These are phyloP conservation scores for Rhinocladiella mackenziei DNA, from an alignment of 2,329 filamentous ascomycete species.

Conservation along the genomic window DNA sequence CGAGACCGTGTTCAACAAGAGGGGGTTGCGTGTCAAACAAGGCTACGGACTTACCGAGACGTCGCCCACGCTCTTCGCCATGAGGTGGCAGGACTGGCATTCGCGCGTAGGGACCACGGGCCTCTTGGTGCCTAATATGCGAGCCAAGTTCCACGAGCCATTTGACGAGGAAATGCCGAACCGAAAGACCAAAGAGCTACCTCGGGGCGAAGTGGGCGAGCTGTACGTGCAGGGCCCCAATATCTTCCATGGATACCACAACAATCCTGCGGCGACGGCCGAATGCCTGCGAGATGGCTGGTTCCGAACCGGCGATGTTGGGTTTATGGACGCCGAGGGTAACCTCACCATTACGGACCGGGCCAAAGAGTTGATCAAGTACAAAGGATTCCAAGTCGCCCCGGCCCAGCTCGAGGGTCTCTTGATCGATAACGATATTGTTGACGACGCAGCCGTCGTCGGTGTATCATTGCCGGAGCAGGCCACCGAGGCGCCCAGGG, in stretches of 20 bases:
- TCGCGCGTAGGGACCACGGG: background rate
- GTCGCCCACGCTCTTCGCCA: background rate
- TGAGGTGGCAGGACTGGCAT: constrained; percentile 1
- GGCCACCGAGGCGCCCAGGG: background rate
- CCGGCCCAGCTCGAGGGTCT: constrained; percentile 79
- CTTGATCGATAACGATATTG: constrained; percentile 66
- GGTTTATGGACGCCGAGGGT: background rate
- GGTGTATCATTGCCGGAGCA: constrained; percentile 29
- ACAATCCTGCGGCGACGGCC: background rate
- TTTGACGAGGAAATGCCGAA: no score
- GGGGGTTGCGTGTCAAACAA: constrained; percentile 55
- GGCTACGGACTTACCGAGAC: constrained; percentile 78
- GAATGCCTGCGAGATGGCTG: background rate
- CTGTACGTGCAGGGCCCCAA: background rate
- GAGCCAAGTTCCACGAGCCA: background rate
- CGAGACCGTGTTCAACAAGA: constrained; percentile 62
- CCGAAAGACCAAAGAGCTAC: background rate
- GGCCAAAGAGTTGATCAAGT: constrained; percentile 70
- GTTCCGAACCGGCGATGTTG: background rate
- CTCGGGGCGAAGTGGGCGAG: background rate
- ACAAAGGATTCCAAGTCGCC: constrained; percentile 72
- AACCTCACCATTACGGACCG: constrained; percentile 51
- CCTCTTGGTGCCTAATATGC: background rate
- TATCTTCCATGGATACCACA: background rate
- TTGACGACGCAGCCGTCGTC: constrained; percentile 76